phyloP scores from a whole-genome alignment of 108 stramenopile species.

The Parietichytrium sp. region DNA sequence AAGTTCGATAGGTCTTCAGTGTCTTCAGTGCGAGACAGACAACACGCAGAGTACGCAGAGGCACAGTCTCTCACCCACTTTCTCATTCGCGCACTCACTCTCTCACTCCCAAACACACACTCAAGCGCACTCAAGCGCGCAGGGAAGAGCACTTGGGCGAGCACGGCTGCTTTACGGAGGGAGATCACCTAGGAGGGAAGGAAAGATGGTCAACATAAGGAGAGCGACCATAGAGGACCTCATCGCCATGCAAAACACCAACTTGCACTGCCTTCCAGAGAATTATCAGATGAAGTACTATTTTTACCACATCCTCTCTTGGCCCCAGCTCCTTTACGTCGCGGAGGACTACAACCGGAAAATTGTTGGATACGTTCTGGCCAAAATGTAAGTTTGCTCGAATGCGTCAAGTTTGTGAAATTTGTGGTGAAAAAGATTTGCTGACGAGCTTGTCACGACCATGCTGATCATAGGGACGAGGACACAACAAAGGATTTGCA shows the following conservation, averaged over 20 bases:
- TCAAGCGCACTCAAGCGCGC: too few species aligned
- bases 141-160: too few species aligned
- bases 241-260: slow-evolving; percentile 91
- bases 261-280: slow-evolving; percentile 98
- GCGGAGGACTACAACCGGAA: slow-evolving; percentile 87
- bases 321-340: slow-evolving; percentile 97
- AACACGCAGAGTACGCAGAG: too few species aligned
- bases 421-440: too few species aligned
- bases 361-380: slow-evolving; percentile 96
- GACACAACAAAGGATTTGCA: slow-evolving; percentile 58
- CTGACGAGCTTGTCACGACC: neutral
- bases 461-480: slow-evolving; percentile 41
- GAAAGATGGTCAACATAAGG: slow-evolving; percentile 71
- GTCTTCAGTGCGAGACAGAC: too few species aligned
- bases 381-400: slow-evolving; percentile 88
- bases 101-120: too few species aligned
- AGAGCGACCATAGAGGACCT: slow-evolving; percentile 85
- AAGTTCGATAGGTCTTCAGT: too few species aligned
- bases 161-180: too few species aligned
- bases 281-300: slow-evolving; percentile 99
- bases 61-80: too few species aligned
- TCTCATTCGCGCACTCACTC: too few species aligned
- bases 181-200: too few species aligned
- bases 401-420: too few species aligned
- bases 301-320: slow-evolving; percentile 91